Base-by-base conservation (phyloP, 2,329 filamentous ascomycete genomes). In the Penicillium palitans region DNA sequence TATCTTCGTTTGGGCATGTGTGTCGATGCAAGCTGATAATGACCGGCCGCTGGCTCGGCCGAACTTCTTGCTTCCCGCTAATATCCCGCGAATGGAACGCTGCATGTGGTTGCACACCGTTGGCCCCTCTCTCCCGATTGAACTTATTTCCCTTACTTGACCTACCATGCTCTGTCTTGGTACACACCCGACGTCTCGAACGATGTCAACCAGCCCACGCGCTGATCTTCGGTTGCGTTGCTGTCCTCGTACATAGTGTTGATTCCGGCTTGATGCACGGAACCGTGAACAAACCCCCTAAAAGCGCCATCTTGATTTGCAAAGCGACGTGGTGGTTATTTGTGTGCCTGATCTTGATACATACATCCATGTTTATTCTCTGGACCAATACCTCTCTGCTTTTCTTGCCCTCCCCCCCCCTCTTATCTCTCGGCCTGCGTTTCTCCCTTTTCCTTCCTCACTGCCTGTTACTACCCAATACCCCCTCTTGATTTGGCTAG, bases 191-290 rank as follows among this genome's bases (percentile, higher is more conserved):
- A 33, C 42, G n/a, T 54, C 44, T 45, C 19, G 21, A 52, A 27
- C 24, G 35, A 33, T 25, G 33, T 33, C 35, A 19, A 42, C 29
- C 52, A 50, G 52, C 19, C 35, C 17, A 46, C 21, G n/a, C 27
- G 27, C 21, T 46, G 24, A 49, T 48, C 8, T 17, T 48, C 13
- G 44, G 21, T 19, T 35, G 31, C 19, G n/a, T 52, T 24, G 33
- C 50, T 44, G 57, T 62, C 52, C 57, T 57, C 62, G 64, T 66
- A 67, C 65, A 67, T 67, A 66, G 46, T 60, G 31, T 53, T 65
- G 47, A 47, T 52, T 44, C 56, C 53, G 59, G 61, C 59, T 61
- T 61, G 59, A 67, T 58, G 59, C 50, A 33, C 35, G 58, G 55
- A 56, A 52, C 45, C 55, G 21, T 59, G 62, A 63, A 63, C 60